Evolutionary conservation across 2,329 filamentous ascomycete genomes (phyloP).

Genomic region (Colletotrichum sp.): DNA sequence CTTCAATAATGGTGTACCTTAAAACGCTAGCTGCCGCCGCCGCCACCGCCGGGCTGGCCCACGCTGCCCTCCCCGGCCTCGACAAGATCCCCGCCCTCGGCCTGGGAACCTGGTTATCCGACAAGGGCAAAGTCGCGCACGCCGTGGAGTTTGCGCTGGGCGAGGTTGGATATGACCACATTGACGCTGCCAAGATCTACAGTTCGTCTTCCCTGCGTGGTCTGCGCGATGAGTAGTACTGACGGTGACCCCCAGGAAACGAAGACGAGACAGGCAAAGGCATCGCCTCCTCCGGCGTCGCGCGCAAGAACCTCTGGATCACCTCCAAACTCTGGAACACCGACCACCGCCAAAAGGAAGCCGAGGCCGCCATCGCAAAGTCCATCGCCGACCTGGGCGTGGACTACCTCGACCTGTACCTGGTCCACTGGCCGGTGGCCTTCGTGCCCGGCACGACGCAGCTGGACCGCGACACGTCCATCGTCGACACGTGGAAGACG

Average conservation of each 20-base stretch:
- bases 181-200: conserved; percentile 63
- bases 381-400: conserved; percentile 52
- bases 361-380: conserved; percentile 46
- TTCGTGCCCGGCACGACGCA: conserved; percentile 34
- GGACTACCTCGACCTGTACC: conserved; percentile 57
- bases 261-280: conserved; percentile 55
- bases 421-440: conserved; percentile 48
- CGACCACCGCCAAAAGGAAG: conserved; percentile 25
- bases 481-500: conserved; percentile 58
- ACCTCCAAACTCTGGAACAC: conserved; percentile 76
- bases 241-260: conserved; percentile 43
- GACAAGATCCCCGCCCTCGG: conserved; percentile 3
- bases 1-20: neutral
- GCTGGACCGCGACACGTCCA: conserved; percentile 31
- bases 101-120: conserved; percentile 67
- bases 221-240: neutral
- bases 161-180: conserved; percentile 57
- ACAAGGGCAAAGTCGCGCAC: conserved; percentile 59
- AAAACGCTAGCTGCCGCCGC: neutral
- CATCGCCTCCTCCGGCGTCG: conserved; percentile 47
- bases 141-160: conserved; percentile 60
- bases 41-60: neutral
- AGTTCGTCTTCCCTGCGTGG: neutral
- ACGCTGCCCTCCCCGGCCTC: conserved; percentile 1
- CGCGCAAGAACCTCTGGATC: conserved; percentile 55